Conservation (phyloP, 2,329 filamentous ascomycete species). For the Curvularia sp. region DNA sequence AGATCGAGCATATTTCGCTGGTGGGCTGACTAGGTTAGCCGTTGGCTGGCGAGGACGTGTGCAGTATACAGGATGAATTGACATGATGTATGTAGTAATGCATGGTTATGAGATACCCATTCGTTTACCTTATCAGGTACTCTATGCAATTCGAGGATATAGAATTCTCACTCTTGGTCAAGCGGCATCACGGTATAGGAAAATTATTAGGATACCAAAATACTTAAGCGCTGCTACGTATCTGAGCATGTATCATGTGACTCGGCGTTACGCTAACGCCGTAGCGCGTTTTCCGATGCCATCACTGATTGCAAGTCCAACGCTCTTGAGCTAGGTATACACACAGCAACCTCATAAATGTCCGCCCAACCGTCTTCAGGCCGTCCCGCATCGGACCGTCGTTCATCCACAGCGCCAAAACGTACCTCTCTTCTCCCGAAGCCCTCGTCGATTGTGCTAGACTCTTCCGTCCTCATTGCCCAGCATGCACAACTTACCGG, state of each 20-base stretch:
- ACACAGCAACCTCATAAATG: conserved; percentile 20
- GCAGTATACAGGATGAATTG: conserved; percentile 7
- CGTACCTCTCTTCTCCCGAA: conserved; percentile 49
- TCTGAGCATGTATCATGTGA: conserved; percentile 6
- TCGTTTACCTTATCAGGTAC: background rate
- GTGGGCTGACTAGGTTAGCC: background rate
- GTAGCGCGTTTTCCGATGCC: conserved; percentile 10
- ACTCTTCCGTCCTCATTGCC: conserved; percentile 58
- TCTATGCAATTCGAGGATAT: background rate
- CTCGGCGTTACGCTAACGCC: conserved; percentile 15
- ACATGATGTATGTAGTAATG: conserved; percentile 15
- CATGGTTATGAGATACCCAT: conserved; percentile 18
- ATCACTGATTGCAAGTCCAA: background rate
- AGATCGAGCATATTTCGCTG: background rate
- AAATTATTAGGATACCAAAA: background rate
- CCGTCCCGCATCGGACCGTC: conserved; percentile 34
- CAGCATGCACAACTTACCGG: conserved; percentile 65
- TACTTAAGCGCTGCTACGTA: background rate
- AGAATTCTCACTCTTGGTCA: too few relatives aligned
- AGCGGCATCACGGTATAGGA: background rate
- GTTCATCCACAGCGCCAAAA: conserved; percentile 44
- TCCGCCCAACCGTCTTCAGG: conserved; percentile 29
- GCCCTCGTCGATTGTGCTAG: conserved; percentile 51
- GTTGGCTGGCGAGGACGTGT: conserved; percentile 2
- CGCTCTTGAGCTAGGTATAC: background rate